A percentile compares a stretch with the other conserved stretches of the same genome.
Conservation (phyloP, 192 early-diverging fungal genomes). For the Coemansia asiatica region DNA sequence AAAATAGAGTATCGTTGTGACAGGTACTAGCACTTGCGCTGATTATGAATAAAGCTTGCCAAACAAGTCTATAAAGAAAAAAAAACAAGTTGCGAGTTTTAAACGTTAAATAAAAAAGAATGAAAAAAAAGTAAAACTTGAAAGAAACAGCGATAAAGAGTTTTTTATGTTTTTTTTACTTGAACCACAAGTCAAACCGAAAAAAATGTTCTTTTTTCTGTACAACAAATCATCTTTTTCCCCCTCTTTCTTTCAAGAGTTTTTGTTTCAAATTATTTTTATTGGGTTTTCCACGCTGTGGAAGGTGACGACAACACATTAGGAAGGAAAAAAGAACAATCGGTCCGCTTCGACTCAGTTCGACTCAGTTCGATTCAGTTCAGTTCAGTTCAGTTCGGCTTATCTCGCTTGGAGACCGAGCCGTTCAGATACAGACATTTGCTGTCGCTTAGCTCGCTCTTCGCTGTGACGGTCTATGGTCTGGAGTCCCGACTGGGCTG, state of each 20-base stretch:
- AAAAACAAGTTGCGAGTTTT: no score
- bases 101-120: no score
- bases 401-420: constrained; percentile 19
- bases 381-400: constrained; percentile 2
- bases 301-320: no score
- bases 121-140: not conserved
- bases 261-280: no score
- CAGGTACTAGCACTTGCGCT: no score
- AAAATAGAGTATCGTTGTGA: no score
- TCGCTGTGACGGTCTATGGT: constrained; percentile 14
- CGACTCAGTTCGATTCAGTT: not conserved
- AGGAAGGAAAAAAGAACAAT: no score
- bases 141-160: not conserved
- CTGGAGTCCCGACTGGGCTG: not conserved
- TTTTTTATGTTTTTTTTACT: not conserved
- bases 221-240: not conserved
- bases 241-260: no score
- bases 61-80: no score
- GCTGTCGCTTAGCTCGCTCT: constrained; percentile 27
- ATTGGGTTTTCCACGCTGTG: no score
- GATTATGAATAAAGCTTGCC: no score
- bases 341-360: constrained; percentile 7
- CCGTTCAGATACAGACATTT: constrained; percentile 36
- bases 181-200: not conserved
- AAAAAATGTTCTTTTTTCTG: constrained; percentile 1